Evolutionary conservation across 2,329 filamentous ascomycete species (phyloP), one percentile per base, ranked within the genome.

Genomic region (Phialocephala sp.): DNA sequence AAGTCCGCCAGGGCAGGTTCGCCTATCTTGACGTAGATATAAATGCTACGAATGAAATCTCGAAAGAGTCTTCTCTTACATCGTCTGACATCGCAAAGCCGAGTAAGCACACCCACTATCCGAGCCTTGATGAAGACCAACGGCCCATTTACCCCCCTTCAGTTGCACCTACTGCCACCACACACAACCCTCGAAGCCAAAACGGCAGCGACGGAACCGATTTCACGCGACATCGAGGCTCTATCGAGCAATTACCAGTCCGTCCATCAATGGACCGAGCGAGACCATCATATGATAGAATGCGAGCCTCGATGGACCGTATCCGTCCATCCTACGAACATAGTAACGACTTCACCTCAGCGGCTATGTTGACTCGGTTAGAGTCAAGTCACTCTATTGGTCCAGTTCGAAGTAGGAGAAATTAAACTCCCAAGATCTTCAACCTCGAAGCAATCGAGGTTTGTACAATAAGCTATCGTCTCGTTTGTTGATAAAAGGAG

Each of bases 131-230:
- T 75, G 94, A 98, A 79, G 94, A 97, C 75, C 86, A 92, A 77
- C 88, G 93, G 71, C 94, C 94, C 37, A 97, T 98, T 74, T 98
- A 98, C 79, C 92, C 94, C 59, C 93, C 94, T 15, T 97, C 94
- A 61, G 89, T 94, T 73, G 91, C 92, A 58, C 84, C 87, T 14
- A 94, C 92, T 18, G 85, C 87, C 55, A 88, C 87, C 54, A 94
- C 91, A 37, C 90, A 95, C 76, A 94, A 88, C 69, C 83, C 93
- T 70, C 84, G 87, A 72, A 95, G 92, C 73, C 92, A 97, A 76
- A 96, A 94, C 72, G 93, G 93, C 67, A 97, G 94, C 79, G 94
- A 97, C 78, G 94, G 93, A 67, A 97, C 95, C 59, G 94, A 96
- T 73, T 96, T 93, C 77, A 96, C 93, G 24, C 81, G 84, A 59